Base-by-base conservation (phyloP, 139 green algal genomes). In the Tetradesmus lagerheimii region DNA sequence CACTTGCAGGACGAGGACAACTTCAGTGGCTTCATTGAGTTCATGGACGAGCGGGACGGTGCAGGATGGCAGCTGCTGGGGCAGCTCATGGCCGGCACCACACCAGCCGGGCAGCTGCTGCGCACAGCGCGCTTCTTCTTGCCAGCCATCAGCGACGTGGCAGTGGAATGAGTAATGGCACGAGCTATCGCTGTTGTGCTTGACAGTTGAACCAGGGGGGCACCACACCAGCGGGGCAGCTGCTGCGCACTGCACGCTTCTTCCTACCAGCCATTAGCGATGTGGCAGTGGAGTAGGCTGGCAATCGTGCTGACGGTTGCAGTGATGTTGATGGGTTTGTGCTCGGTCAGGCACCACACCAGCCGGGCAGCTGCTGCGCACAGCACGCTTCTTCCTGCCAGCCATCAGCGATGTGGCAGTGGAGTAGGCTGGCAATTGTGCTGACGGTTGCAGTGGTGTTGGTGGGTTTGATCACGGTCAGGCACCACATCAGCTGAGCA, bases 1-100 rank as follows among this genome's bases (percentile, higher is more conserved):
- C 27, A 12, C 66, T 35, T 41, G 67, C 83, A 88, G 50, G 83
- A 88, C 27, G 83, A 88, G 62, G 83, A 88, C 25, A 88, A 80
- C 83, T 88, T 77, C 83, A 53, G 50, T 20, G 87, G 79, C 14
- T 91, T 91, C 45, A n/a, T 87, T 4, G 80, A 88, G 25, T 83
- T 84, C 43, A 88, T 87, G 80, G 88, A 87, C 35, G 80, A 67
- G 12, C 34, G 43, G 8, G 45, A 41, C 8, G 77, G 77, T 2
- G 53, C 77, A 20, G 87, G 87, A 9, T 91, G 88, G 47, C 76
- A 67, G 29, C 74, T 89, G n/a, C 80, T 94, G 31, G 83, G 57
- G 3, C 57, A 71, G 57, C 57, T 71, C 20, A 20, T 71, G 57
- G 31, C 57, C 6, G 78, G 64, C 35, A 85, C 85, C 35, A 77